These are phyloP conservation scores for Ogataea salicorniae DNA, from an alignment of 805 yeast species.

Conservation along the genomic window DNA sequence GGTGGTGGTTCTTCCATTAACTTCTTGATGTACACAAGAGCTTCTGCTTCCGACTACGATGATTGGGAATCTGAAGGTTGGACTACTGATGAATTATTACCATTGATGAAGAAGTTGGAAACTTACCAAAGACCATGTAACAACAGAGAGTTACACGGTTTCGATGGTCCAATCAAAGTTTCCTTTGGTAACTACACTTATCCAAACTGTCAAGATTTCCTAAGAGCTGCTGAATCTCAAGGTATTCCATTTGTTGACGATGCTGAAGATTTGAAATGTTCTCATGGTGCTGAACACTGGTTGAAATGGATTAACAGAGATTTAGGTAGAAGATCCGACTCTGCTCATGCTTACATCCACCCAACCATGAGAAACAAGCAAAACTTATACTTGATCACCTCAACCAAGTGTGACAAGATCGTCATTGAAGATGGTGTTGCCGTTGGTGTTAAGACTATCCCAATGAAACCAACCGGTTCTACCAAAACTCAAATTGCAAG, in stretches of 20 bases:
- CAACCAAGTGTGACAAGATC: slow-evolving; percentile 25
- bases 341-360: slow-evolving; percentile 28
- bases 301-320: slow-evolving; percentile 30
- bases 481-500: slow-evolving; percentile 12
- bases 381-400: slow-evolving; percentile 21
- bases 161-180: slow-evolving; percentile 28
- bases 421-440: slow-evolving; percentile 26
- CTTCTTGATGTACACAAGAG: slow-evolving; percentile 30
- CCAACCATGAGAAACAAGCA: slow-evolving; percentile 28
- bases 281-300: slow-evolving; percentile 29
- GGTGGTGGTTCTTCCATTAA: slow-evolving; percentile 30
- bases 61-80: slow-evolving; percentile 28
- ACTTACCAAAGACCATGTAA: slow-evolving; percentile 27
- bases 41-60: slow-evolving; percentile 28
- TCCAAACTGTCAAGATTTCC: slow-evolving; percentile 24
- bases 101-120: slow-evolving; percentile 26
- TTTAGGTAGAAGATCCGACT: slow-evolving; percentile 27
- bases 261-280: slow-evolving; percentile 19
- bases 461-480: slow-evolving; percentile 19
- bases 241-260: slow-evolving; percentile 26
- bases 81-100: slow-evolving; percentile 25
- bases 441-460: slow-evolving; percentile 21
- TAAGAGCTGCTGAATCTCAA: slow-evolving; percentile 25
- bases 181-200: slow-evolving; percentile 29
- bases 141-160: slow-evolving; percentile 28